Evolutionary conservation across 768 basidiomycete species (phyloP).

Genomic region (Termitomyces sp.): DNA sequence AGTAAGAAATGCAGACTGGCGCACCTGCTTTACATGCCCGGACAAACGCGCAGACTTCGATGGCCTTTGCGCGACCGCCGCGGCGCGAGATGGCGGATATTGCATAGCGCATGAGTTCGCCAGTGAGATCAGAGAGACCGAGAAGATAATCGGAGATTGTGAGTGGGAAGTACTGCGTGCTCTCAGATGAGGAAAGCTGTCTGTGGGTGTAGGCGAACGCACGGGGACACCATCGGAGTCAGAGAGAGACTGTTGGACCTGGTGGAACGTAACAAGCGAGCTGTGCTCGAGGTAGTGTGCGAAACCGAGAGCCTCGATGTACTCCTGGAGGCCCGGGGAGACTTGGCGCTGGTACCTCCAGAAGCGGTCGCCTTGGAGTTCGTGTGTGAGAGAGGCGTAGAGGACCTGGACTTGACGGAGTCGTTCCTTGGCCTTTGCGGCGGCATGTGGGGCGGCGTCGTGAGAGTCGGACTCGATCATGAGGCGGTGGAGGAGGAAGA

Average conservation of each 20-base stretch:
- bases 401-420: constrained; percentile 60
- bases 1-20: constrained; percentile 9
- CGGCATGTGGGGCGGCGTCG: constrained; percentile 35
- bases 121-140: constrained; percentile 90
- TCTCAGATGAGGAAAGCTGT: background rate
- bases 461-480: constrained; percentile 30
- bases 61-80: constrained; percentile 59
- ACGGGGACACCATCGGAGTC: constrained; percentile 62
- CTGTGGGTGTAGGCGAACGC: constrained; percentile 18
- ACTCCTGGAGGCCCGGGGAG: constrained; percentile 87
- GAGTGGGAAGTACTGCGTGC: constrained; percentile 65
- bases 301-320: constrained; percentile 90
- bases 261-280: constrained; percentile 57
- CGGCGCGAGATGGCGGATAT: constrained; percentile 73
- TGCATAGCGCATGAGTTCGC: constrained; percentile 94
- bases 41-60: constrained; percentile 64
- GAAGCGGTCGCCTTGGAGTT: constrained; percentile 63
- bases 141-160: constrained; percentile 83
- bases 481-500: constrained; percentile 86
- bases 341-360: constrained; percentile 75
- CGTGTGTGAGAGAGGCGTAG: constrained; percentile 55
- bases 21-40: constrained; percentile 66
- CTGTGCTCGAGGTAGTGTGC: constrained; percentile 75
- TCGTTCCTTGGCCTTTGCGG: constrained; percentile 47
- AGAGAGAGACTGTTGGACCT: constrained; percentile 61